Conservation (phyloP, 1,284 basidiomycete species). For the Microbotryomycetes sp. region DNA sequence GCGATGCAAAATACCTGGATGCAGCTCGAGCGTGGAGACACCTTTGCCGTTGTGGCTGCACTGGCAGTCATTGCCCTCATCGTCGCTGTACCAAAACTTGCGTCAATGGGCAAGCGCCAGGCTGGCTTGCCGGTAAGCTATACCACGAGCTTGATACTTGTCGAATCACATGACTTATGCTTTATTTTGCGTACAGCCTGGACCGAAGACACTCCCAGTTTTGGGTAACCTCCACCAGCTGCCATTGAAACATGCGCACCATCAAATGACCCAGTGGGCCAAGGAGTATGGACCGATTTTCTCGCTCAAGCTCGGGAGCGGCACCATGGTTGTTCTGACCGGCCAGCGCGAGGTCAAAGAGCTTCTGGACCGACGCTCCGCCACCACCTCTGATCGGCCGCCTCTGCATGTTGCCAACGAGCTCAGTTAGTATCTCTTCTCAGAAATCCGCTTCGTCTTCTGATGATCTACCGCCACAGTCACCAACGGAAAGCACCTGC, state of each 20-base stretch:
- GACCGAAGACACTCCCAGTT: conserved; percentile 8
- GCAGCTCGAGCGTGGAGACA: background rate
- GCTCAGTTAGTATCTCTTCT: too few species aligned
- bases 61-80: background rate
- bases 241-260: conserved; percentile 6
- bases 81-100: background rate
- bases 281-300: conserved; percentile 8
- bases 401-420: conserved; percentile 7
- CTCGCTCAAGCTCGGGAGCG: conserved; percentile 5
- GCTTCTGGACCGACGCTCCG: conserved; percentile 1
- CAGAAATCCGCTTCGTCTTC: too few species aligned
- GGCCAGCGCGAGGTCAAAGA: conserved; percentile 2
- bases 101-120: background rate
- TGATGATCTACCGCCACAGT: too few species aligned
- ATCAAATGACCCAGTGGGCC: conserved; percentile 11
- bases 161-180: too few species aligned
- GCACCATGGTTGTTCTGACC: conserved; percentile 4
- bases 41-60: background rate
- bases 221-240: conserved; percentile 10
- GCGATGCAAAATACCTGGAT: too few species aligned
- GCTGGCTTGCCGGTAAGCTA: background rate
- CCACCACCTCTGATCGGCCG: conserved; percentile 1
- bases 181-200: background rate
- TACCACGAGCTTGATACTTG: too few species aligned
- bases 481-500: conserved; percentile 3